Percentiles rank a stretch among this genome's conserved stretches.
phyloP scores from a whole-genome alignment of 305 asterid genomes.

The Petunia hybrid region DNA sequence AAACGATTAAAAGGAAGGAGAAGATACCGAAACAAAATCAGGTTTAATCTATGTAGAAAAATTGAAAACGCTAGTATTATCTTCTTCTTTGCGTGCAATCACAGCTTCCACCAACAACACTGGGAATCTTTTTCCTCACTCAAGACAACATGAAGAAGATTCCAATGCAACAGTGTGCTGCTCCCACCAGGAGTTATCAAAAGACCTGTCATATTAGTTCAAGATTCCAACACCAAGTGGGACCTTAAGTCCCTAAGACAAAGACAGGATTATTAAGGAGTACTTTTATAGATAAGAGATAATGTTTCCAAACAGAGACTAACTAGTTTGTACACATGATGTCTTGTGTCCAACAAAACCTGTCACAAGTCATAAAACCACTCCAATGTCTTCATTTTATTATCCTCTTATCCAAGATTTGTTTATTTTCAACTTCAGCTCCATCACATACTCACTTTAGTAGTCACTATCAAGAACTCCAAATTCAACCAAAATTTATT shows the following conservation, averaged over 20 bases:
- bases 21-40: too few relatives aligned
- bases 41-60: too few relatives aligned
- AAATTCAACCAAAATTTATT: not conserved
- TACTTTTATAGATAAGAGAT: conserved; percentile 15
- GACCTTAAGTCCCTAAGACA: conserved; percentile 15
- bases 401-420: not conserved
- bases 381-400: not conserved
- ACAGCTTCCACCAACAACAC: conserved; percentile 11
- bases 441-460: not conserved
- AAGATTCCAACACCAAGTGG: conserved; percentile 33
- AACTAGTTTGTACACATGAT: conserved; percentile 27
- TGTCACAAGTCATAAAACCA: not conserved
- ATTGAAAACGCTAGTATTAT: too few relatives aligned
- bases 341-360: conserved; percentile 16
- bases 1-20: too few relatives aligned
- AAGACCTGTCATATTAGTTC: conserved; percentile 25
- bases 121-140: not conserved
- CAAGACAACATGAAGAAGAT: conserved; percentile 23
- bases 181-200: conserved; percentile 23
- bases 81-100: too few relatives aligned
- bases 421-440: not conserved
- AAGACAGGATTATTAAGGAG: conserved; percentile 15
- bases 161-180: not conserved
- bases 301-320: conserved; percentile 17
- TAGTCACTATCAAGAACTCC: conserved; percentile 26